A percentile compares a stretch with the other conserved stretches of the same genome.
Conservation (phyloP, 768 basidiomycete genomes). For the Mycena haematopus region DNA sequence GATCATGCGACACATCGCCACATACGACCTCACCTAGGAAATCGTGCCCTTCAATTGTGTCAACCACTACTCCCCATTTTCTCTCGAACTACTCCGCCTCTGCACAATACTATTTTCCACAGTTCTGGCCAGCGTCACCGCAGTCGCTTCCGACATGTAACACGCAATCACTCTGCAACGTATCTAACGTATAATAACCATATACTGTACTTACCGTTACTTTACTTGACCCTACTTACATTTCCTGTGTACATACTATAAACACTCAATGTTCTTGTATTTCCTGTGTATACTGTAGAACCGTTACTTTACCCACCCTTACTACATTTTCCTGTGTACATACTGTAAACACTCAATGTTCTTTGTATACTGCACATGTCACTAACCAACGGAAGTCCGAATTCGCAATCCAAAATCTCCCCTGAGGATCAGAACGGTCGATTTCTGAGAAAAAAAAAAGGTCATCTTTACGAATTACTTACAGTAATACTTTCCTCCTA, state of each 20-base stretch:
- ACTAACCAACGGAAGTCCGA: no score
- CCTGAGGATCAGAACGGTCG: no score
- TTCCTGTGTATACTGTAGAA: background rate
- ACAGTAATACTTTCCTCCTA: no score
- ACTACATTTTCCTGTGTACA: no score
- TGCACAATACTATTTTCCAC: background rate
- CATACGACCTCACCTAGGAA: conserved; percentile 43
- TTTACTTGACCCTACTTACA: background rate
- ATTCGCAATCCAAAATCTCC: no score
- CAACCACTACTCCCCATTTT: background rate
- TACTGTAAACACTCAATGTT: no score
- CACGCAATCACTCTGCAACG: background rate
- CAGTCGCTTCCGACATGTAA: background rate
- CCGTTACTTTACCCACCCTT: no score
- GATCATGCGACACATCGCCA: conserved; percentile 69
- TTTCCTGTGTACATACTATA: background rate
- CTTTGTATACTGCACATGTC: no score
- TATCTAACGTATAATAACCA: background rate
- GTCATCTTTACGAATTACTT: no score
- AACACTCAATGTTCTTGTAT: background rate
- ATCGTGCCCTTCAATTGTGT: background rate
- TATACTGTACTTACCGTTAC: background rate
- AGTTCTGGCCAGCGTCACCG: no score
- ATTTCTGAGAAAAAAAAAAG: no score
- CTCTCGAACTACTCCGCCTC: background rate